phyloP scores from a whole-genome alignment of 176 grass and related monocot species.

The Poa annua region DNA sequence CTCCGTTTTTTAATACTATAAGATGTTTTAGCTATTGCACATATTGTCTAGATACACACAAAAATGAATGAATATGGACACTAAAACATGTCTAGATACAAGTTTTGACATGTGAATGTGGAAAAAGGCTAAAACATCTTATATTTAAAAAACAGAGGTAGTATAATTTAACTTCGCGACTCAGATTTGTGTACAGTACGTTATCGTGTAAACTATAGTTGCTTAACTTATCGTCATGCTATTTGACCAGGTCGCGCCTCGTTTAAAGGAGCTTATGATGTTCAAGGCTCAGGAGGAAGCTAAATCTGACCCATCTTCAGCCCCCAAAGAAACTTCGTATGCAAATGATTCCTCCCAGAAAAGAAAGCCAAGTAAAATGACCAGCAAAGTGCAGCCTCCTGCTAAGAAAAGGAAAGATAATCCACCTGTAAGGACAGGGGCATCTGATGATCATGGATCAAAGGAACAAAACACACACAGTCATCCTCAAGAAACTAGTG shows the following conservation, averaged over 20 bases:
- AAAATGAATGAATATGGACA: no score
- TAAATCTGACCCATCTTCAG: conserved; percentile 53
- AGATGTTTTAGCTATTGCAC: no score
- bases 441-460: conserved; percentile 45
- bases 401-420: conserved; percentile 79
- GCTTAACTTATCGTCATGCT: conserved; percentile 4
- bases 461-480: conserved; percentile 43
- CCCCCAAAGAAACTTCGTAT: conserved; percentile 48
- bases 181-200: not conserved
- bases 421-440: conserved; percentile 39
- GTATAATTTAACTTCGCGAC: not conserved
- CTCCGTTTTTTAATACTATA: no score
- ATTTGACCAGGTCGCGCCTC: conserved; percentile 68
- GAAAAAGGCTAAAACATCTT: no score
- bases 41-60: no score
- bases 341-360: conserved; percentile 63
- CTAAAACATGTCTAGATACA: no score
- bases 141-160: no score
- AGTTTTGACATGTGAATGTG: no score
- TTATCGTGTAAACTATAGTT: conserved; percentile 1
- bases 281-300: conserved; percentile 82
- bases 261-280: conserved; percentile 79
- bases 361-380: conserved; percentile 74
- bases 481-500: conserved; percentile 44
- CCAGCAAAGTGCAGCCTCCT: conserved; percentile 61